These are phyloP conservation scores for Macrolepiota fuliginosa DNA, from an alignment of 768 basidiomycete species.

Conservation along the genomic window DNA sequence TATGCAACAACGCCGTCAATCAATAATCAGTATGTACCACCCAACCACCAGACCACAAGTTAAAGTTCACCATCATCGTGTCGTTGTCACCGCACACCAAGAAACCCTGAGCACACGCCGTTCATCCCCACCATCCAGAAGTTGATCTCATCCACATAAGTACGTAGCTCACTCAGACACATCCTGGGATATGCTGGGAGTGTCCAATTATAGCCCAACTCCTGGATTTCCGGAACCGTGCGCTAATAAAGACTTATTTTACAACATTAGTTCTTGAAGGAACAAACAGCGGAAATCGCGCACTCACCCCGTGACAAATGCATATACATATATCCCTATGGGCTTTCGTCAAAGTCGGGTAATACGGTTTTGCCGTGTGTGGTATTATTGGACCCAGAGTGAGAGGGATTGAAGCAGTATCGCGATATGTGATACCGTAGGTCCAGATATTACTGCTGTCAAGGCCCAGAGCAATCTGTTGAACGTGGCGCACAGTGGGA, in stretches of 20 bases:
- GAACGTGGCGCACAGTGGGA: background rate
- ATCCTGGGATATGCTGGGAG: background rate
- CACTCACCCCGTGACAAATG: background rate
- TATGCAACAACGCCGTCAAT: background rate
- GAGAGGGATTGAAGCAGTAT: background rate
- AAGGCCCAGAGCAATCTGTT: background rate
- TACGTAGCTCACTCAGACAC: background rate
- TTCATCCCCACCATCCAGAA: background rate
- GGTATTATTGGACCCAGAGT: background rate
- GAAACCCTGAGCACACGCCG: background rate
- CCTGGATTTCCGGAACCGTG: background rate
- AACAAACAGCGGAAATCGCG: constrained; percentile 9
- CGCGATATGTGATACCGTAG: background rate
- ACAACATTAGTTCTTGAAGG: background rate
- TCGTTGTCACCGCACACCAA: background rate
- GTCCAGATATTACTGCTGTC: background rate
- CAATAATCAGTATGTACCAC: background rate
- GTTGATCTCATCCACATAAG: background rate
- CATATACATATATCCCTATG: background rate
- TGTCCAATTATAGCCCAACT: background rate
- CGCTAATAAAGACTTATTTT: background rate
- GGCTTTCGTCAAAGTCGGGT: background rate
- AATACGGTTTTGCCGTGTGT: background rate
- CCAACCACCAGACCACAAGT: background rate
- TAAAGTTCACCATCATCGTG: background rate